Evolutionary conservation across 2,329 filamentous ascomycete genomes (phyloP), one percentile per base, ranked within the genome.

Genomic region (Hymenoscyphus albidus): DNA sequence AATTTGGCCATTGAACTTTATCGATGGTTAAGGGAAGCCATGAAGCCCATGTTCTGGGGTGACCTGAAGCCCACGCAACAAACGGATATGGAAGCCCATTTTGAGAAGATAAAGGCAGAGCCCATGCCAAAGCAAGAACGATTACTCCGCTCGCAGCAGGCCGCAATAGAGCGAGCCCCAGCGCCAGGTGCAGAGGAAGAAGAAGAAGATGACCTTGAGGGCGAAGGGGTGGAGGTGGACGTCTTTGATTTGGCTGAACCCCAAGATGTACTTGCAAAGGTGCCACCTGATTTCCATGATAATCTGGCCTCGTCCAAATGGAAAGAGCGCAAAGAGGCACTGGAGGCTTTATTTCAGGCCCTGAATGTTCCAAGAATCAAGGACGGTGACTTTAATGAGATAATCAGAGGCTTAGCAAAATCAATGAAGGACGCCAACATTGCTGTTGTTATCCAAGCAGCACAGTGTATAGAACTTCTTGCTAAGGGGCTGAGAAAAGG

Each of bases 371-470:
- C 94, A 14, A 86, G 89, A 67, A 97, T 99, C 76, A 96, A 97
- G 77, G 94, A 98, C 71, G 91, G 87, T 6, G 89, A 92, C 62
- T 98, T 93, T 74, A 86, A 89, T 75, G 94, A 98, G 72, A 84
- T 98, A 70, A 87, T 91, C 63, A 85, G 91, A 66, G 89, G 87
- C 3, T 83, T 98, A 62, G 94, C 95, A 56, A 99, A 98, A 78
- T 92, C 87, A 72, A 99, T 99, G 95, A 99, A 99, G 78, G 96
- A 99, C 72, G 95, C 96, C 71, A 99, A 99, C 74, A 90, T 99
- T 70, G 90, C 92, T 5, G 95, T 98, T 59, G 95, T 97, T 22
- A 95, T 90, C 1, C 89, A 95, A 69, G 94, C 96, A 5, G 95
- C 94, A 2, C 93, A 96, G 72, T 97, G 94, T 77, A 90, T 97